A percentile compares a stretch with the other conserved stretches of the same genome.
Evolutionary conservation across 352 stramenopile species (phyloP).

Genomic region (Globisporangium lucens): DNA sequence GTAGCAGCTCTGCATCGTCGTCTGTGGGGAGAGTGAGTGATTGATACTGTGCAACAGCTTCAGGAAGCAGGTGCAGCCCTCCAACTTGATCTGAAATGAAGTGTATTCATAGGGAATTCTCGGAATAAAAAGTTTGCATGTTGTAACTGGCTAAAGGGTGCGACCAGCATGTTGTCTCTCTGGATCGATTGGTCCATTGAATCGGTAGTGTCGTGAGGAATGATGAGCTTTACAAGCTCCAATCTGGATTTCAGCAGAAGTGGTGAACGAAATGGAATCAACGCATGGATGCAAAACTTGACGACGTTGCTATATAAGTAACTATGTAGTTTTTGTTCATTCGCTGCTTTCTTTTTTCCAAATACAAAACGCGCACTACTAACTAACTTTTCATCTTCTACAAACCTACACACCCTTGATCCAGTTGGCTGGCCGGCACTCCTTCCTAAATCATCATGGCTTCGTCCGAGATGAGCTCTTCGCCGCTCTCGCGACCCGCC

Average conservation of each 20-base stretch:
- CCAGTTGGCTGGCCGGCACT: not conserved
- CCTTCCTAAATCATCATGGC: constrained; percentile 73
- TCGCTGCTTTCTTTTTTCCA: not conserved
- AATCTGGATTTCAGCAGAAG: too few relatives aligned
- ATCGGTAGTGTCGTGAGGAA: too few relatives aligned
- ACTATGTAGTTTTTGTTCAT: not conserved
- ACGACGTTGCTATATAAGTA: not conserved
- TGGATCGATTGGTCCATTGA: too few relatives aligned
- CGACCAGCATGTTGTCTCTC: too few relatives aligned
- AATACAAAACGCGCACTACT: not conserved
- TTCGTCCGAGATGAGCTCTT: constrained; percentile 79
- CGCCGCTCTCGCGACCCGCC: constrained; percentile 30
- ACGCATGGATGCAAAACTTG: not conserved
- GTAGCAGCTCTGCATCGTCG: not conserved
- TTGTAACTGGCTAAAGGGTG: too few relatives aligned
- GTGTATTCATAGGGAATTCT: too few relatives aligned
- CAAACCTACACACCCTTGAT: not conserved
- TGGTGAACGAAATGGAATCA: not conserved
- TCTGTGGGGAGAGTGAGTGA: not conserved
- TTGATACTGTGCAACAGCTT: not conserved
- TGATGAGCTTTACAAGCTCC: too few relatives aligned
- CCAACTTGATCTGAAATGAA: too few relatives aligned
- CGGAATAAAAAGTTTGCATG: too few relatives aligned
- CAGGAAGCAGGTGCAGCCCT: too few relatives aligned
- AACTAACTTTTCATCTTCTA: not conserved